These are phyloP conservation scores for Apiospora phragmitis DNA, from an alignment of 2,329 filamentous ascomycete genomes.

Conservation along the genomic window DNA sequence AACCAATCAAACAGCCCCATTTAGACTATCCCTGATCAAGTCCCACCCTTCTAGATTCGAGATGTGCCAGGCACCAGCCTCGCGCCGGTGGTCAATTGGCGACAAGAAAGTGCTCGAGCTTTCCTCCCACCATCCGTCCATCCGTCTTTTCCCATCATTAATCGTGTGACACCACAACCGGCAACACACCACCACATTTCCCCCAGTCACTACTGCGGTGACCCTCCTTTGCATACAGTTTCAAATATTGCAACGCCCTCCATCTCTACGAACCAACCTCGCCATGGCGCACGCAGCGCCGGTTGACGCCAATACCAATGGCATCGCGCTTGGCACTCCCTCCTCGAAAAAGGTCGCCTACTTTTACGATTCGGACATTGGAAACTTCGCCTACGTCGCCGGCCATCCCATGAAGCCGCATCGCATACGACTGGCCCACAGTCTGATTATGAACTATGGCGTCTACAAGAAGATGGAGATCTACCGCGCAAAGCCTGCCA, in stretches of 20 bases:
- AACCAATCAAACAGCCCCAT: not conserved
- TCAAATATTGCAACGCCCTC: not conserved
- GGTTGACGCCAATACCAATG: conserved; percentile 53
- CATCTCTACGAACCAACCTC: not conserved
- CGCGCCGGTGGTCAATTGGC: not conserved
- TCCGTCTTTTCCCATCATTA: not conserved
- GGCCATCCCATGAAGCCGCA: conserved; percentile 99
- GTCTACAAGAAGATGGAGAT: conserved; percentile 97
- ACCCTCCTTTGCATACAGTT: not conserved
- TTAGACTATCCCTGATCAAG: not conserved
- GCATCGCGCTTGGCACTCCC: conserved; percentile 46
- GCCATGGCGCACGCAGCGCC: conserved; percentile 50
- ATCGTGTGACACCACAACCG: not conserved
- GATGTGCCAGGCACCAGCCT: not conserved
- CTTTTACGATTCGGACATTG: conserved; percentile 98
- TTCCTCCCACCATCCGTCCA: not conserved
- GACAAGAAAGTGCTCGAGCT: not conserved
- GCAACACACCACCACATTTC: not conserved
- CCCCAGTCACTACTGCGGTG: not conserved
- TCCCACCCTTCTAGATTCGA: not conserved
- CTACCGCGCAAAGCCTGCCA: conserved; percentile 86
- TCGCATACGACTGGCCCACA: conserved; percentile 91
- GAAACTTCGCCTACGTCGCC: conserved; percentile 96
- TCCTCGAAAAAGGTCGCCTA: conserved; percentile 84
- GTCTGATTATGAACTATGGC: conserved; percentile 93